These are phyloP conservation scores for Clarireedia homoeocarpa DNA, from an alignment of 2,329 filamentous ascomycete genomes.

Conservation along the genomic window DNA sequence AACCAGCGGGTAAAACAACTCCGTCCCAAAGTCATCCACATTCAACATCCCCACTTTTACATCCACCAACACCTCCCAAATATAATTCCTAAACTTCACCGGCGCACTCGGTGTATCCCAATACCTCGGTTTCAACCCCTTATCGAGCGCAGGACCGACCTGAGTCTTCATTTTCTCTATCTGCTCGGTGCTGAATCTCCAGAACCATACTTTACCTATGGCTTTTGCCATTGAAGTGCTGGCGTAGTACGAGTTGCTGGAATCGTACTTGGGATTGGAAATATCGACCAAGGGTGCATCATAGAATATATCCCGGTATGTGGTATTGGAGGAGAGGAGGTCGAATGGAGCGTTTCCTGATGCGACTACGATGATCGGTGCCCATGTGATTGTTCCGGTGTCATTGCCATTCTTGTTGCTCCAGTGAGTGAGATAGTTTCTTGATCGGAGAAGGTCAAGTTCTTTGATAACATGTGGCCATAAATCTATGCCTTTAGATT, in stretches of 20 bases:
- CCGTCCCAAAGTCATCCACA: constrained; percentile 29
- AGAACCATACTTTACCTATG: constrained; percentile 9
- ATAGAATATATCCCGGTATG: constrained; percentile 38
- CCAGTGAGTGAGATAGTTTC: constrained; percentile 34
- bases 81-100: constrained; percentile 29
- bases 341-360: constrained; percentile 40
- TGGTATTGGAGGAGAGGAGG: constrained; percentile 25
- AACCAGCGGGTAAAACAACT: not conserved
- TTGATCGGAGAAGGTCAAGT: constrained; percentile 31
- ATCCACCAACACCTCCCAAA: constrained; percentile 34
- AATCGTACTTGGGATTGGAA: constrained; percentile 17
- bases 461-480: constrained; percentile 34
- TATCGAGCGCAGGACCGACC: constrained; percentile 26
- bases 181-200: constrained; percentile 9
- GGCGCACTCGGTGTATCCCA: constrained; percentile 38
- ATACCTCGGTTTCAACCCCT: constrained; percentile 34
- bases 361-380: constrained; percentile 41
- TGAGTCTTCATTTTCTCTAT: constrained; percentile 27
- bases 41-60: constrained; percentile 36
- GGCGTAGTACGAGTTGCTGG: constrained; percentile 25
- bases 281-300: constrained; percentile 35
- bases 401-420: constrained; percentile 30
- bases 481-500: constrained; percentile 33
- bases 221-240: constrained; percentile 14
- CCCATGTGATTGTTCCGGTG: constrained; percentile 16